Conservation (phyloP, 2,329 filamentous ascomycete species). For the Fusarium globosum region DNA sequence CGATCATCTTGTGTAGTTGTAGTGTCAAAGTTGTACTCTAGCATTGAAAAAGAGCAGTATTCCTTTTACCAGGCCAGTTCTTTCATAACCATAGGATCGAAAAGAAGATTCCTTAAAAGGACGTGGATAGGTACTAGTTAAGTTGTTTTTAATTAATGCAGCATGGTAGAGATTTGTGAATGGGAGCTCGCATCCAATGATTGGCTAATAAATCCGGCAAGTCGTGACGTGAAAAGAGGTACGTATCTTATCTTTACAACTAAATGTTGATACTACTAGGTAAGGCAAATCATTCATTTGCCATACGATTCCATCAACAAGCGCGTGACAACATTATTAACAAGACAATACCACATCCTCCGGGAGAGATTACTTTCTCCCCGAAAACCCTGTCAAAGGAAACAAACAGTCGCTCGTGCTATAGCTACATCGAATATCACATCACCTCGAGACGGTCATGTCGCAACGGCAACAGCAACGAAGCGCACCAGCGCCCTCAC, state of each 20-base stretch:
- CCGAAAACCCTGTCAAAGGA: not conserved
- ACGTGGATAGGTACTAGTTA: too few species aligned
- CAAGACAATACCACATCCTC: not conserved
- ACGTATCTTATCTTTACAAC: not conserved
- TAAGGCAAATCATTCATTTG: conserved; percentile 21
- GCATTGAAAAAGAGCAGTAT: not conserved
- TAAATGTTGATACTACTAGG: not conserved
- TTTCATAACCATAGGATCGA: not conserved
- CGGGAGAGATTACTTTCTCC: not conserved
- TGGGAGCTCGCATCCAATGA: not conserved
- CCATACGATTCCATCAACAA: conserved; percentile 28
- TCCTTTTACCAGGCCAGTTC: not conserved
- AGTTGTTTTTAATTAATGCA: not conserved
- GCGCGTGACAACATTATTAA: conserved; percentile 20
- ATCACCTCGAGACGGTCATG: conserved; percentile 36
- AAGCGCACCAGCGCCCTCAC: conserved; percentile 47
- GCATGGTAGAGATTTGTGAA: not conserved
- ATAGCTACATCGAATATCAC: not conserved
- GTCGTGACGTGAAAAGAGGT: not conserved
- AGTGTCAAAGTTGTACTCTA: not conserved
- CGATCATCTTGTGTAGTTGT: conserved; percentile 1
- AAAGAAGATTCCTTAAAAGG: not conserved
- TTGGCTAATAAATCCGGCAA: not conserved
- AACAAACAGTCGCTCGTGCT: not conserved
- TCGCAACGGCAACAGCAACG: conserved; percentile 48